Evolutionary conservation across 2,329 filamentous ascomycete genomes (phyloP).

Genomic region (Aspergillus brunneoviolaceus): DNA sequence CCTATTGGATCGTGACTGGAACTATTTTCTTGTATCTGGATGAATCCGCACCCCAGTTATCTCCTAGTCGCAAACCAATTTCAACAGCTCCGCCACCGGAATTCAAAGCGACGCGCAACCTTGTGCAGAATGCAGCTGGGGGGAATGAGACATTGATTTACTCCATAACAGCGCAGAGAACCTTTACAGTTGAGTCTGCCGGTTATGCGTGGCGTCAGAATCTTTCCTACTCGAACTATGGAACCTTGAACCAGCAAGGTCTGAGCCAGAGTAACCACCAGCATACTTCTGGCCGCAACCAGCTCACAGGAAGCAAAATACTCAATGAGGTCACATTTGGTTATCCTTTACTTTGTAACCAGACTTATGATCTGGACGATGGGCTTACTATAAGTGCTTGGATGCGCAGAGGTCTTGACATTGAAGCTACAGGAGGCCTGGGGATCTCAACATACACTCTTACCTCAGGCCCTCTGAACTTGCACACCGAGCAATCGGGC

Average conservation of each 20-base stretch:
- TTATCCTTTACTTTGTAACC: conserved; percentile 63
- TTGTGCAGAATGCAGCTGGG: conserved; percentile 43
- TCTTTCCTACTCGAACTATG: conserved; percentile 57
- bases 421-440: conserved; percentile 40
- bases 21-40: conserved; percentile 80
- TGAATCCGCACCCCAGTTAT: conserved; percentile 23
- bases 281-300: conserved; percentile 48
- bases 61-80: conserved; percentile 22
- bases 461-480: conserved; percentile 26
- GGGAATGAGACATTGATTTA: conserved; percentile 62
- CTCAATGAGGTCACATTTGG: conserved; percentile 48
- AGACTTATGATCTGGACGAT: conserved; percentile 50
- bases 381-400: conserved; percentile 50
- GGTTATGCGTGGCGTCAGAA: conserved; percentile 58
- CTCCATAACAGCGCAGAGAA: conserved; percentile 56
- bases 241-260: conserved; percentile 55
- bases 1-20: conserved; percentile 72
- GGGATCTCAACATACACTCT: conserved; percentile 63
- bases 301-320: conserved; percentile 33
- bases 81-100: conserved; percentile 43
- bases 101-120: conserved; percentile 48
- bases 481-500: conserved; percentile 32
- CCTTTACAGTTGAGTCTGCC: conserved; percentile 54
- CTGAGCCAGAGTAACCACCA: conserved; percentile 55
- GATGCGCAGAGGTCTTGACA: conserved; percentile 52